Conservation (phyloP, 2,329 filamentous ascomycete genomes). For the Paraconiothyrium sp. region DNA sequence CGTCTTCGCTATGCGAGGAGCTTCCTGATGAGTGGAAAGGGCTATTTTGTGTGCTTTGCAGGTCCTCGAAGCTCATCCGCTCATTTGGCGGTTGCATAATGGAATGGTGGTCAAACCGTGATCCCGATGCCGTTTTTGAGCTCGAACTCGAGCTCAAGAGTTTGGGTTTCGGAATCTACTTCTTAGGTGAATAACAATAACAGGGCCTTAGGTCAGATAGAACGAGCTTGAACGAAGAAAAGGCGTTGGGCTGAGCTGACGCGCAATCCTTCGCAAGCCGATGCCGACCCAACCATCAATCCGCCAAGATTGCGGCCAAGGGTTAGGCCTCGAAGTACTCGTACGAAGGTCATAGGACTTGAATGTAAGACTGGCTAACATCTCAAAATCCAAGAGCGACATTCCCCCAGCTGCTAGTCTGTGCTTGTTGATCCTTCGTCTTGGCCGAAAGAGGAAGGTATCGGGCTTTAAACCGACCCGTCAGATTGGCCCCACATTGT, state of each 20-base stretch:
- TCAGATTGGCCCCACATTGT: background rate
- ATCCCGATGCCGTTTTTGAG: background rate
- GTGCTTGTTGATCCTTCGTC: background rate
- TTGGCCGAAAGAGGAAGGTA: constrained; percentile 7
- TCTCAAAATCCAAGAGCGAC: no score
- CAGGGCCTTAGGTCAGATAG: background rate
- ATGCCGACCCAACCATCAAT: background rate
- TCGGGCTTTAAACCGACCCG: background rate
- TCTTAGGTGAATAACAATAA: background rate
- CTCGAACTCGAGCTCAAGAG: background rate
- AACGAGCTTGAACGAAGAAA: background rate
- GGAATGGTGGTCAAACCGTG: background rate
- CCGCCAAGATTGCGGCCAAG: constrained; percentile 67
- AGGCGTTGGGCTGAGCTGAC: background rate
- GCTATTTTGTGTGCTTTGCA: background rate
- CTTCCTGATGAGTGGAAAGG: background rate
- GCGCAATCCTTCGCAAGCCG: background rate
- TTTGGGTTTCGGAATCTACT: background rate
- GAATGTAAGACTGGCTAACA: background rate
- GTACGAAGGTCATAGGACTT: constrained; percentile 74
- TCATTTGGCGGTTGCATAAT: background rate
- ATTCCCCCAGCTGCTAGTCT: constrained; percentile 52
- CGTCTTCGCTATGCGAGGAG: background rate
- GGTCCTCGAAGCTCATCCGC: background rate
- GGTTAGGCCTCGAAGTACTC: constrained; percentile 69